Base-by-base conservation (phyloP, 805 yeast species). In the Ogataea paradorogensis region DNA sequence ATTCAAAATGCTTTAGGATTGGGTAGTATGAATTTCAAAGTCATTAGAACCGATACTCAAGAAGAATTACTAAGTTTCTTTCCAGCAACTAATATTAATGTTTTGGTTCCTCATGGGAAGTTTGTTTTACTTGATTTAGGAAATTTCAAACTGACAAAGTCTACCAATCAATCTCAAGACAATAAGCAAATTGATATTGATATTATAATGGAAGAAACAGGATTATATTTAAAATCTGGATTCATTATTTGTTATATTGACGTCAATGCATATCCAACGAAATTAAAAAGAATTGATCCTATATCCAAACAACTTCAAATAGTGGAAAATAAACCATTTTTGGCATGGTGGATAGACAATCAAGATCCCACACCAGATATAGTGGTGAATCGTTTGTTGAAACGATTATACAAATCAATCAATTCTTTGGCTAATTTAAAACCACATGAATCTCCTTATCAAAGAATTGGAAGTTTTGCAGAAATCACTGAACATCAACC, bases 81-180 rank as follows among this genome's bases (percentile, higher is more conserved):
- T 49, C 81, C 84, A 1, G 80, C 84, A 0, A 65, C 75, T 0
- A 73, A 75, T 47, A 73, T 80, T 30, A 71, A 70, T 36, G 84
- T 79, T 9, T 63, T 80, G 16, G 59, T 78, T n/a, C 83, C 83
- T 1, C 69, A 67, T 37, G 63, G 69, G 20, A 70, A 69, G 43
- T 68, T 76, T 49, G 68, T 76, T 18, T 59, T 78, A 16, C 53
- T 79, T 26, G 70, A 74, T 46, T 49, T 78, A 20, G 84, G 82
- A 0, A 67, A 65, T 32, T 76, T 80, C 47, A 43, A 41, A 2
- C 56, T 75, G 16, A 11, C 30, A 9, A 9, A 32, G 4, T 26
- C 34, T 3, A 15, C 23, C 9, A 4, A 14, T 6, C 23, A 21
- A 16, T n/a, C 18, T 4, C 10, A 23, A 5, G 35, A 29, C 1